Evolutionary conservation across 768 basidiomycete genomes (phyloP).

Genomic region (Leccinum incarnatum): DNA sequence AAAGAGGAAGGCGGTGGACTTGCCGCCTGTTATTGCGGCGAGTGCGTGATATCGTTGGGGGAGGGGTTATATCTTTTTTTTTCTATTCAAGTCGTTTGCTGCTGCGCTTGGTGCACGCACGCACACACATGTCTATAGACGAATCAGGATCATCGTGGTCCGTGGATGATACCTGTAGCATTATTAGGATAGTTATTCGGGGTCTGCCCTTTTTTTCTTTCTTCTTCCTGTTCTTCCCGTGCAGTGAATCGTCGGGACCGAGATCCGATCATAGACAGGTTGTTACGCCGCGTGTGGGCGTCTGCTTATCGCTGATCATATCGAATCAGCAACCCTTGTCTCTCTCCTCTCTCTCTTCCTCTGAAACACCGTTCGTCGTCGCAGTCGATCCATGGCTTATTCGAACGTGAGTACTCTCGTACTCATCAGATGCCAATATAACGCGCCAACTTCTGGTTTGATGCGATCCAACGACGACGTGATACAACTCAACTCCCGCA

Average conservation of each 20-base stretch:
- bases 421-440: no score
- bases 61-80: neutral
- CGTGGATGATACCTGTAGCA: conserved; percentile 35
- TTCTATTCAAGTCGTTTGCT: neutral
- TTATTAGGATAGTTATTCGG: conserved; percentile 29
- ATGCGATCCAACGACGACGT: neutral
- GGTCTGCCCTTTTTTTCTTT: neutral
- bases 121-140: conserved; percentile 16
- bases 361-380: neutral
- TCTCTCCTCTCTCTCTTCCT: neutral
- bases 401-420: conserved; percentile 12
- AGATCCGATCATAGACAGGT: neutral
- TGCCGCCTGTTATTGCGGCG: conserved; percentile 36
- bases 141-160: conserved; percentile 8
- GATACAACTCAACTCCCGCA: neutral
- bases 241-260: neutral
- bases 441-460: neutral
- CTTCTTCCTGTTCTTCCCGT: neutral
- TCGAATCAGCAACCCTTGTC: neutral
- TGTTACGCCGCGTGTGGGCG: neutral
- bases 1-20: conserved; percentile 28
- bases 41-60: conserved; percentile 19
- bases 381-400: conserved; percentile 19
- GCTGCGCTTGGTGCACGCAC: neutral
- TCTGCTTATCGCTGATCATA: conserved; percentile 17